phyloP scores from a whole-genome alignment of 2,329 filamentous ascomycete species.

The Aphanoascus verrucosus region DNA sequence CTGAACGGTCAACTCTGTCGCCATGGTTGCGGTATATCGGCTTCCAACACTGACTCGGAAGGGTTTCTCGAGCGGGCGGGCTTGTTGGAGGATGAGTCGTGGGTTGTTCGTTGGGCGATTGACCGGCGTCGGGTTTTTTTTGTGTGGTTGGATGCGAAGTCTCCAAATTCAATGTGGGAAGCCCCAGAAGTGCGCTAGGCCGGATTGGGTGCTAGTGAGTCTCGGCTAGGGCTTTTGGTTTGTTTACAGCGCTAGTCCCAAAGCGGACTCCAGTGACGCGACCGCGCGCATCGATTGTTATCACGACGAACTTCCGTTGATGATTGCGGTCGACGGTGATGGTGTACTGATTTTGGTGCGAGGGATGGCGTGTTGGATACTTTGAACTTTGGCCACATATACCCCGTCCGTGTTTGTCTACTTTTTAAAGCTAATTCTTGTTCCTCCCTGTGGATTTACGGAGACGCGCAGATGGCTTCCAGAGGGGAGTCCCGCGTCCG shows the following conservation, averaged over 20 bases:
- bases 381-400: slow-evolving; percentile 4
- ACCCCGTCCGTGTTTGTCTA: background rate
- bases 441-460: background rate
- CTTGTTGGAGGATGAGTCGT: slow-evolving; percentile 20
- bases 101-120: background rate
- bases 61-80: slow-evolving; percentile 25
- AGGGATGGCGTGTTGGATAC: background rate
- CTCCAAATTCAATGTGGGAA: slow-evolving; percentile 31
- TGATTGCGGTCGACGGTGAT: background rate
- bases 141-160: slow-evolving; percentile 21
- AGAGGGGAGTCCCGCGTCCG: slow-evolving; percentile 22
- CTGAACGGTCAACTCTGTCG: slow-evolving; percentile 98
- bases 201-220: slow-evolving; percentile 21
- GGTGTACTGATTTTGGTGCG: background rate
- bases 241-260: slow-evolving; percentile 31
- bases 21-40: slow-evolving; percentile 59
- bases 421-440: background rate
- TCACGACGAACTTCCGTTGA: background rate
- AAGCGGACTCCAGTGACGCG: slow-evolving; percentile 29
- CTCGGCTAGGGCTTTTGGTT: slow-evolving; percentile 36
- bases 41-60: slow-evolving; percentile 30
- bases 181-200: slow-evolving; percentile 27
- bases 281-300: slow-evolving; percentile 7
- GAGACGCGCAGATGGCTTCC: slow-evolving; percentile 4
- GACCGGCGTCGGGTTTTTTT: slow-evolving; percentile 20